phyloP scores from a whole-genome alignment of 345 rosid species.

The Aquilaria yunnanensis region DNA sequence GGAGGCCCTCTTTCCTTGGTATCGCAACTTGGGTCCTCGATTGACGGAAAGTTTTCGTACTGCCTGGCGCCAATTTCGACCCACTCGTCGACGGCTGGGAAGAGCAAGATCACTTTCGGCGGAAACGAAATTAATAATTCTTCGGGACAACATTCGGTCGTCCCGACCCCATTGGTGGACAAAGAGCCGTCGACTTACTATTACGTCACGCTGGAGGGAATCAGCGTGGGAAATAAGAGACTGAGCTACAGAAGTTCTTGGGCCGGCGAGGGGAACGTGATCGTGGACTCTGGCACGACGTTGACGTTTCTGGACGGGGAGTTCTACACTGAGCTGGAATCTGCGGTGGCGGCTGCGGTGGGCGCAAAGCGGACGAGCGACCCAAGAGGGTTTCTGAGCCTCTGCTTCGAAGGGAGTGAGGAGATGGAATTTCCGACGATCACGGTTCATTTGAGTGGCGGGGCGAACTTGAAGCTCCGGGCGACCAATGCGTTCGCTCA shows the following conservation, averaged over 20 bases:
- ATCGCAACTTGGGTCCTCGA: conserved; percentile 31
- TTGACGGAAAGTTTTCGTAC: conserved; percentile 45
- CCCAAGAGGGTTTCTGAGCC: conserved; percentile 23
- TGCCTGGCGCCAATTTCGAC: conserved; percentile 22
- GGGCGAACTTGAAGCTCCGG: conserved; percentile 45
- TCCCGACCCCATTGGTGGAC: conserved; percentile 34
- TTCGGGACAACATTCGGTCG: conserved; percentile 8
- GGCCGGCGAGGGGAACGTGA: conserved; percentile 30
- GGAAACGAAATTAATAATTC: conserved; percentile 6
- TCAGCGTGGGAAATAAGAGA: conserved; percentile 42
- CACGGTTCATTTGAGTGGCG: conserved; percentile 43
- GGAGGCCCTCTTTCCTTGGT: conserved; percentile 47
- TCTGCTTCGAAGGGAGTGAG: conserved; percentile 20
- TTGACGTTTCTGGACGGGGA: conserved; percentile 36
- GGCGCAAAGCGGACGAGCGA: conserved; percentile 29
- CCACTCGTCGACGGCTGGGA: background rate
- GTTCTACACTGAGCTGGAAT: conserved; percentile 28
- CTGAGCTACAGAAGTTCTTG: conserved; percentile 19
- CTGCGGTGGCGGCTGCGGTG: conserved; percentile 19
- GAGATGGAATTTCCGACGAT: conserved; percentile 29
- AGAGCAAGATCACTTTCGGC: conserved; percentile 49
- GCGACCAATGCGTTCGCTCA: conserved; percentile 25
- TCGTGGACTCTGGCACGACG: conserved; percentile 57
- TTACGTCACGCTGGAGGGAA: conserved; percentile 44
- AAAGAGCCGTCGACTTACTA: conserved; percentile 36